Evolutionary conservation across 805 yeast species (phyloP), one percentile per base, ranked within the genome.

Genomic region (Vanderwaltozyma polyspora): DNA sequence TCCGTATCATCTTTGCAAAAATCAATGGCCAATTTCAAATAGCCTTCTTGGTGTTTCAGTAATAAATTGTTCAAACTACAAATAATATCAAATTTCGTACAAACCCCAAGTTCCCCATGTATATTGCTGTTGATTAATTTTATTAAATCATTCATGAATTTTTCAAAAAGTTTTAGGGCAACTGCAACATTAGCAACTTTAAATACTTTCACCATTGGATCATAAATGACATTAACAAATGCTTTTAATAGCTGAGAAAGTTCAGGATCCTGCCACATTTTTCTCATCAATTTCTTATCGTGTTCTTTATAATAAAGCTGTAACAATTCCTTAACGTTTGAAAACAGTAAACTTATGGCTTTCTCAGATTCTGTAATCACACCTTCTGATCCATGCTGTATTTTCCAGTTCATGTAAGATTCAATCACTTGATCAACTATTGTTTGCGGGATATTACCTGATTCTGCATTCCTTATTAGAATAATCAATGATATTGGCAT

Each of bases 191-290:
- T 70, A 3, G 87, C 81, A 25, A 70, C 67, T 39, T 73, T 72
- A 61, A 82, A 79, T 1, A 83, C 65, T 19, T 66, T 67, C 35
- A 82, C 78, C 52, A 83, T 60, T 1, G 93, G 91, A 42, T 77
- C 79, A 51, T 80, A 82, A 41, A 83, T 76, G 39, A 81, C 62
- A 3, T 82, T 64, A 30, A 91, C 67, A 19, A 85, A 62, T 32
- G 83, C 83, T 44, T 80, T 80, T 37, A 87, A 62, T 28, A 89
- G 65, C 24, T 67, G 67, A n/a, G 86, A 76, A 30, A 93, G 62
- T 43, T 81, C 82, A 0, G 89, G 85, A 45, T 87, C 94, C 32
- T 74, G 76, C 94, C 95, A 84, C 26, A 87, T 52, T 48, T 79
- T 78, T 45, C 76, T 76, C 64, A 87, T 58, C 28, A 79, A 60